Base-by-base conservation (phyloP, 2,329 filamentous ascomycete species). In the Aureobasidium leucospermi region DNA sequence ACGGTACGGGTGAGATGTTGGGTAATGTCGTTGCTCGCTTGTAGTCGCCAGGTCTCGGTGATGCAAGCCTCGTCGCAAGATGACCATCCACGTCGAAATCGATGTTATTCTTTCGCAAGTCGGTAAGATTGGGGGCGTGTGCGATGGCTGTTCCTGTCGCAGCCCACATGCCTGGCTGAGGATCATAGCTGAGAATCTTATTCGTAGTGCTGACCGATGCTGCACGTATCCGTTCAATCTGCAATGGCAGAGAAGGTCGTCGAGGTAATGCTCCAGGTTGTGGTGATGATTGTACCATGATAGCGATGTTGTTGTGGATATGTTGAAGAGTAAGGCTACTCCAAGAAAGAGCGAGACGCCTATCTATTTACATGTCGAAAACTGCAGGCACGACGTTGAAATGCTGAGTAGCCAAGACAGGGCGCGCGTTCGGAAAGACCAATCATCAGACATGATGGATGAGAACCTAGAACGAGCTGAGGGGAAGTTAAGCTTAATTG, bases 121-220 rank as follows among this genome's bases (percentile, higher is more conserved):
- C 75, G 46, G 66, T 64, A 19, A 78, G 59, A 1, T 75, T 74
- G 4, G 76, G 76, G 13, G 76, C 75, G 62, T 69, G 73, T 8
- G 74, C 69, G 13, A 70, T 74, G 6, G 69, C 69, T 7, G 65
- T 68, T 11, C 74, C 76, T 1, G 75, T 75, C 0, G 76, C 76
- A n/a, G 76, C 74, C 75, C 73, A 75, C 69, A 76, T 74, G 42
- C 75, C 74, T 0, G 70, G 69, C 3, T 74, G 74, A 7, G 71
- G 68, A 47, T 71, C 59, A 16, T 59, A 57, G 34, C 62, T 61
- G 19, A 64, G 39, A 19, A 65, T 34, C 23, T 56, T 56, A 36
- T 47, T 53, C 19, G 57, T 58, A 8, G 60, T 58, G 38, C 45
- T 58, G 6, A 60, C 16, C 8, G 52, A 60, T 9, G 59, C 51